These are phyloP conservation scores for Apiotrichum montevideense DNA, from an alignment of 1,284 basidiomycete species.

Conservation along the genomic window DNA sequence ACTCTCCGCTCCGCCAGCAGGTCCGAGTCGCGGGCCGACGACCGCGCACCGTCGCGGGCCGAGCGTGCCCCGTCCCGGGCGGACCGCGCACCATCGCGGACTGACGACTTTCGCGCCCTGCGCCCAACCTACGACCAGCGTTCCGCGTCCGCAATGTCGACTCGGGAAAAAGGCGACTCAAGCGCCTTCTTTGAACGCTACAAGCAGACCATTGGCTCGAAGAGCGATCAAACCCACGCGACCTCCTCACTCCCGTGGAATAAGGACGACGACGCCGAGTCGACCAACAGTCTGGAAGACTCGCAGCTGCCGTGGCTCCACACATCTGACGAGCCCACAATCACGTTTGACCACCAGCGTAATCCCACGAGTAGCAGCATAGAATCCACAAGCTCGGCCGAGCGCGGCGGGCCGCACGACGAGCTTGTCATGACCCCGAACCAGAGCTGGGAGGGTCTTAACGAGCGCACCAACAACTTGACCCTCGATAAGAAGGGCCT, in stretches of 20 bases:
- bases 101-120: constrained; percentile 2
- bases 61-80: background rate
- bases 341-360: constrained; percentile 18
- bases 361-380: constrained; percentile 33
- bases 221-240: constrained; percentile 18
- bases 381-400: constrained; percentile 27
- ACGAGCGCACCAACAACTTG: constrained; percentile 17
- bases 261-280: constrained; percentile 17
- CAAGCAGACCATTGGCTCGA: constrained; percentile 14
- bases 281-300: constrained; percentile 12
- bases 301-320: constrained; percentile 42
- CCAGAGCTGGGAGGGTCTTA: constrained; percentile 41
- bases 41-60: background rate
- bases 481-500: background rate
- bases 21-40: background rate
- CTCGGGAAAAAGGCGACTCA: background rate
- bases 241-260: background rate
- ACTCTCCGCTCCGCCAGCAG: background rate
- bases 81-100: constrained; percentile 1
- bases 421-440: constrained; percentile 44
- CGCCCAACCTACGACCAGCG: constrained; percentile 1
- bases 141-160: constrained; percentile 6
- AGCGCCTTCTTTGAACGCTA: constrained; percentile 53
- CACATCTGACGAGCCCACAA: background rate
- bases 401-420: constrained; percentile 24